These are phyloP conservation scores for Candida suzukii DNA, from an alignment of 805 yeast species.

Conservation along the genomic window DNA sequence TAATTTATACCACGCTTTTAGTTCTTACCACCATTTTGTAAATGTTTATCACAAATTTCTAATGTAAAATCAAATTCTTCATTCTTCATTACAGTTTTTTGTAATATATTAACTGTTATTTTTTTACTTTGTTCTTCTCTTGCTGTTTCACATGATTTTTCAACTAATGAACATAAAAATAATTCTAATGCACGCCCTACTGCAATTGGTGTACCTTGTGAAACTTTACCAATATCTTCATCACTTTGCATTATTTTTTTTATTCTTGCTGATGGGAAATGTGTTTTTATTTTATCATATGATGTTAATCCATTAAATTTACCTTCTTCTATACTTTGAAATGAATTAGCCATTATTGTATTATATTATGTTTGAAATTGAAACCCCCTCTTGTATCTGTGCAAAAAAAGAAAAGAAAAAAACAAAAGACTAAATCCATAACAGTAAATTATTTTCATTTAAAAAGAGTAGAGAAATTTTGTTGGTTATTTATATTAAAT, in stretches of 20 bases:
- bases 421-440: too few species aligned
- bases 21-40: slow-evolving; percentile 5
- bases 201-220: slow-evolving; percentile 97
- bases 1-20: background rate
- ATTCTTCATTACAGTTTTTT: slow-evolving; percentile 73
- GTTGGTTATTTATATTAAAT: too few species aligned
- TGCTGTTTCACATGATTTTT: slow-evolving; percentile 75
- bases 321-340: background rate
- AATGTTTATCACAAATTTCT: slow-evolving; percentile 41
- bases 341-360: too few species aligned
- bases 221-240: slow-evolving; percentile 97
- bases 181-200: slow-evolving; percentile 93
- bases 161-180: slow-evolving; percentile 84
- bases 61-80: slow-evolving; percentile 93
- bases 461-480: too few species aligned
- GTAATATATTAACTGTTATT: slow-evolving; percentile 75
- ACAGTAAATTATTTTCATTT: too few species aligned
- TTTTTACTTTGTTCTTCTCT: slow-evolving; percentile 67
- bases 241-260: slow-evolving; percentile 97
- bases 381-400: too few species aligned
- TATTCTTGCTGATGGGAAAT: slow-evolving; percentile 88
- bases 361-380: too few species aligned
- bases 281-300: slow-evolving; percentile 60
- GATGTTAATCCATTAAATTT: slow-evolving; percentile 6
- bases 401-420: too few species aligned